Evolutionary conservation across 1,284 basidiomycete species (phyloP).

Genomic region (Hypsizygus ulmarius): DNA sequence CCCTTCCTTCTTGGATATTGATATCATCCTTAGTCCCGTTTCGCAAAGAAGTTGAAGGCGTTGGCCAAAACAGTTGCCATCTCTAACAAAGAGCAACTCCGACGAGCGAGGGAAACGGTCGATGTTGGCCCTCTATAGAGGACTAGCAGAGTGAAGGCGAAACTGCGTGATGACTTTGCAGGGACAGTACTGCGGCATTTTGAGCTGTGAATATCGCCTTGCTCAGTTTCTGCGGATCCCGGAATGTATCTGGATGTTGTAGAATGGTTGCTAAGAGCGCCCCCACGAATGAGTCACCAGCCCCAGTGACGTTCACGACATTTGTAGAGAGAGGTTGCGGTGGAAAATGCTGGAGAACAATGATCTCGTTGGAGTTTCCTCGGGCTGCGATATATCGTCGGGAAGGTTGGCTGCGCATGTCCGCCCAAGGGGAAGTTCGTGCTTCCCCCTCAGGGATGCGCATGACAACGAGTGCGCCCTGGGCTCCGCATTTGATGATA

Average conservation of each 20-base stretch:
- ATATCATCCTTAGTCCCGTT: conserved; percentile 43
- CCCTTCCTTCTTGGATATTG: conserved; percentile 3
- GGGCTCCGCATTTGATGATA: conserved; percentile 79
- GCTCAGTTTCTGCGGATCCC: conserved; percentile 41
- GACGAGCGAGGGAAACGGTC: conserved; percentile 53
- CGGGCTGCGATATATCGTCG: conserved; percentile 52
- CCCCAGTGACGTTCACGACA: conserved; percentile 81
- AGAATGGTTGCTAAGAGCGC: conserved; percentile 61
- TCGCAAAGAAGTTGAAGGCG: conserved; percentile 51
- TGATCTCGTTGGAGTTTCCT: conserved; percentile 40
- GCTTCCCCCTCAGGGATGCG: conserved; percentile 46
- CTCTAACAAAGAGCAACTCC: conserved; percentile 44
- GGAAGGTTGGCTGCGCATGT: conserved; percentile 44
- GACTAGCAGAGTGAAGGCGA: conserved; percentile 53
- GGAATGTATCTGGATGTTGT: conserved; percentile 42
- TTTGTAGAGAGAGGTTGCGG: conserved; percentile 42
- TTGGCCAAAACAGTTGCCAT: conserved; percentile 33
- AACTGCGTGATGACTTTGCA: conserved; percentile 62
- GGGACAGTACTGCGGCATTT: conserved; percentile 60
- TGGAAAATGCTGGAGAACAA: conserved; percentile 73
- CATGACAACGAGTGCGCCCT: conserved; percentile 65
- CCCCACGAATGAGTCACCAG: conserved; percentile 87
- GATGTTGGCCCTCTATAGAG: conserved; percentile 52
- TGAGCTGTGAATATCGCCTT: conserved; percentile 53
- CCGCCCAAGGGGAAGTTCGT: conserved; percentile 42